phyloP scores from a whole-genome alignment of 225 moss, liverwort and hornwort species.

The Straminergon stramineum region DNA sequence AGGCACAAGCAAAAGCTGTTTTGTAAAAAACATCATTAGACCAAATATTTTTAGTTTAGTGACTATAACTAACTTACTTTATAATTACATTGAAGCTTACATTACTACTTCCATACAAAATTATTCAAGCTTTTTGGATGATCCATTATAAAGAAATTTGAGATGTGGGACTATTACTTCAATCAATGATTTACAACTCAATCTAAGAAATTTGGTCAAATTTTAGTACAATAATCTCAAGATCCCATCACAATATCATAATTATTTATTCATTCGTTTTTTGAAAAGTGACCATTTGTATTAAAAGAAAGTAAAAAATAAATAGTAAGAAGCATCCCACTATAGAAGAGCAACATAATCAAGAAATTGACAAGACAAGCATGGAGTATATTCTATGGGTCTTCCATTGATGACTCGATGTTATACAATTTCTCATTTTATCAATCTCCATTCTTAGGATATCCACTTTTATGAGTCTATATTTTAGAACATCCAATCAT shows the following conservation, averaged over 20 bases:
- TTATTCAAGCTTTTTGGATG: neutral
- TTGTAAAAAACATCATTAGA: too few species aligned
- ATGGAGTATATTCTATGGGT: rapidly evolving
- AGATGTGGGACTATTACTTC: neutral
- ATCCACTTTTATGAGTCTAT: too few species aligned
- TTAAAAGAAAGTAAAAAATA: neutral
- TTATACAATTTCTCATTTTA: neutral
- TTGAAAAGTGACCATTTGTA: too few species aligned
- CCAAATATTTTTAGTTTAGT: too few species aligned
- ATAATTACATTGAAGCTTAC: neutral
- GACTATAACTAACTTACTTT: too few species aligned
- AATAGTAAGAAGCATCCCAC: neutral
- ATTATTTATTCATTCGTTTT: neutral
- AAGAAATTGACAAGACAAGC: neutral
- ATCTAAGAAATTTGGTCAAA: neutral
- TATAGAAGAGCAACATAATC: neutral
- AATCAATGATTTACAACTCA: neutral
- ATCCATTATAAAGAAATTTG: neutral
- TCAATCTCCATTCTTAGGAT: neutral
- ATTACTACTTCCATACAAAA: neutral
- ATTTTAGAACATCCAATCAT: too few species aligned
- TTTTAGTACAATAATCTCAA: neutral
- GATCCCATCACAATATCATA: neutral
- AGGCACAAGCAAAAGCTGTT: too few species aligned
- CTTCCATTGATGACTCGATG: neutral